These are phyloP conservation scores for Hymenoscyphus occultus DNA, from an alignment of 2,329 filamentous ascomycete genomes.

Conservation along the genomic window DNA sequence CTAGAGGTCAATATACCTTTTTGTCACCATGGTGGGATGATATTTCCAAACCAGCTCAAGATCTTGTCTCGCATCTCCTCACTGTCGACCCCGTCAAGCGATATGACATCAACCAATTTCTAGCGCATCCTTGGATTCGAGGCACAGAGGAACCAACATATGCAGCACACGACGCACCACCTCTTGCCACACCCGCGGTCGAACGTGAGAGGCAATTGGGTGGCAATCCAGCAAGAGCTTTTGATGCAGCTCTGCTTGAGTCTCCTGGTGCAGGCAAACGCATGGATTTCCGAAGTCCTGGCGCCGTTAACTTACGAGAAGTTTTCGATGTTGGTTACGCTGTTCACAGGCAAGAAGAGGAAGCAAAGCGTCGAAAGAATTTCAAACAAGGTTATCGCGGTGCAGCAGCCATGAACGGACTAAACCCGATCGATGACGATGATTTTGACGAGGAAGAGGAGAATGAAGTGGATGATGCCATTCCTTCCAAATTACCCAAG, in stretches of 20 bases:
- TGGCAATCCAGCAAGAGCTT: constrained; percentile 45
- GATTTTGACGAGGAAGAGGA: constrained; percentile 65
- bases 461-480: constrained; percentile 54
- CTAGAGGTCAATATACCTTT: constrained; percentile 94
- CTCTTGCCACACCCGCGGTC: constrained; percentile 63
- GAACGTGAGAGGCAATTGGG: constrained; percentile 35
- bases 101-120: constrained; percentile 88
- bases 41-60: constrained; percentile 91
- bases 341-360: constrained; percentile 94
- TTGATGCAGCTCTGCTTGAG: constrained; percentile 55
- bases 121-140: constrained; percentile 91
- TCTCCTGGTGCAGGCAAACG: constrained; percentile 62
- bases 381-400: constrained; percentile 67
- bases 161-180: constrained; percentile 66
- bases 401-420: constrained; percentile 59
- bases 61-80: constrained; percentile 87
- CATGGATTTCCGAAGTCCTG: constrained; percentile 91
- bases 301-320: constrained; percentile 90
- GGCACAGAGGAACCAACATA: constrained; percentile 65
- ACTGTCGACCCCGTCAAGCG: constrained; percentile 94
- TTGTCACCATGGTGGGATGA: constrained; percentile 99
- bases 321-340: constrained; percentile 99
- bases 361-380: constrained; percentile 86
- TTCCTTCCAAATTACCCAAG: constrained; percentile 66
- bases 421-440: constrained; percentile 63